Percentiles rank a stretch among this genome's conserved stretches.
Evolutionary conservation across 495 filamentous ascomycete genomes (phyloP).

Genomic region (Podospora pseudopauciseta): DNA sequence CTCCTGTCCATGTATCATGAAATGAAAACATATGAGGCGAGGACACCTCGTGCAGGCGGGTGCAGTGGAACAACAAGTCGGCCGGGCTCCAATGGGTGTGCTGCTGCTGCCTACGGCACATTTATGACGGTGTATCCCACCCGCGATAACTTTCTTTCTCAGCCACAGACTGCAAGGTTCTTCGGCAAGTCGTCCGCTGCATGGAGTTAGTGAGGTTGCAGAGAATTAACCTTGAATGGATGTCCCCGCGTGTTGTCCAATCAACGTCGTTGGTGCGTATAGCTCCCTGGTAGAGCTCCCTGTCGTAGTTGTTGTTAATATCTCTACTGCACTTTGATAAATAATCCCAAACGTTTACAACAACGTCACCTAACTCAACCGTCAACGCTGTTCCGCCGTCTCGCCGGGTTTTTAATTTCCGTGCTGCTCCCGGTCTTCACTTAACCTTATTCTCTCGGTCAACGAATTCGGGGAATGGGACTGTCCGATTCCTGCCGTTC

Average conservation of each 20-base stretch:
- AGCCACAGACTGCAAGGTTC: constrained; percentile 12
- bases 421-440: background rate
- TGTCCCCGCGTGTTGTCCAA: background rate
- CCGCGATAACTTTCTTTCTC: background rate
- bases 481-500: background rate
- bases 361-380: background rate
- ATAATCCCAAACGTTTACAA: background rate
- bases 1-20: background rate
- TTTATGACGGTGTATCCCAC: background rate
- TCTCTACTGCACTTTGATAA: background rate
- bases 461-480: background rate
- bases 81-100: too few species aligned
- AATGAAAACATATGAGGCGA: background rate
- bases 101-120: background rate
- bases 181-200: constrained; percentile 9
- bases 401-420: background rate
- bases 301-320: background rate
- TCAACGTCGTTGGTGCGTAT: background rate
- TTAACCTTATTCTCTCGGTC: background rate
- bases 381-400: background rate
- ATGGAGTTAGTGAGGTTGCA: background rate
- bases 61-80: background rate
- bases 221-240: background rate
- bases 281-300: background rate
- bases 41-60: background rate